Conservation (phyloP, 352 stramenopile species). For the Phytophthora kernoviae region DNA sequence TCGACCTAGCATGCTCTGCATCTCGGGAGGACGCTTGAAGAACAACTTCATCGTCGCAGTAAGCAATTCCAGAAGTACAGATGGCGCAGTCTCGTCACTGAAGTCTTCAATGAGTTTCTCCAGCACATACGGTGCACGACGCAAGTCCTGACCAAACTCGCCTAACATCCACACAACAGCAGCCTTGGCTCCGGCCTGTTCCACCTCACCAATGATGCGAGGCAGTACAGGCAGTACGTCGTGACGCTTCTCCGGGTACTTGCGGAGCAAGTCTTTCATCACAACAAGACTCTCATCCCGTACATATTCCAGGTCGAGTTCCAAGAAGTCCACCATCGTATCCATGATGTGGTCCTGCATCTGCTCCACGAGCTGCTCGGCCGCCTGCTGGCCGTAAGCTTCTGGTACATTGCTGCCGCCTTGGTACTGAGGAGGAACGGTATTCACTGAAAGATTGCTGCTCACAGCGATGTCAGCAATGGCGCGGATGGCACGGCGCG, state of each 20-base stretch:
- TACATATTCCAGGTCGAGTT: conserved; percentile 97
- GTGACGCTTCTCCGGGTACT: conserved; percentile 94
- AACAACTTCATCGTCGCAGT: conserved; percentile 98
- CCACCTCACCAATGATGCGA: conserved; percentile 73
- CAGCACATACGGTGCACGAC: conserved; percentile 96
- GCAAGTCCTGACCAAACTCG: conserved; percentile 94
- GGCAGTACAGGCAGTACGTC: conserved; percentile 90
- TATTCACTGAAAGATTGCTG: conserved; percentile 65
- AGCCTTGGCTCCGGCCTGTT: conserved; percentile 90
- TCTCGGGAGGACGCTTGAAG: conserved; percentile 97
- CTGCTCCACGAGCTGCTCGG: conserved; percentile 63
- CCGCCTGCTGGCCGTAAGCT: conserved; percentile 69
- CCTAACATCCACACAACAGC: conserved; percentile 97
- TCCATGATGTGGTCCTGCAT: conserved; percentile 91
- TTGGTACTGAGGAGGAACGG: conserved; percentile 38
- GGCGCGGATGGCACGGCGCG: conserved; percentile 91
- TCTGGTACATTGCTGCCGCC: conserved; percentile 57
- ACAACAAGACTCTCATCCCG: conserved; percentile 96
- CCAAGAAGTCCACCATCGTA: conserved; percentile 96
- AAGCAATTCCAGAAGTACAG: conserved; percentile 95
- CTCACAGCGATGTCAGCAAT: conserved; percentile 94
- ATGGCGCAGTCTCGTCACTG: conserved; percentile 85
- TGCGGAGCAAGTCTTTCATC: conserved; percentile 96
- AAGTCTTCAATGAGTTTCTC: conserved; percentile 96
- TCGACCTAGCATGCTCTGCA: conserved; percentile 97